Percentiles rank a stretch among this genome's conserved stretches.
These are phyloP conservation scores for Tubosaeta sp. DNA, from an alignment of 768 basidiomycete species.

Conservation along the genomic window DNA sequence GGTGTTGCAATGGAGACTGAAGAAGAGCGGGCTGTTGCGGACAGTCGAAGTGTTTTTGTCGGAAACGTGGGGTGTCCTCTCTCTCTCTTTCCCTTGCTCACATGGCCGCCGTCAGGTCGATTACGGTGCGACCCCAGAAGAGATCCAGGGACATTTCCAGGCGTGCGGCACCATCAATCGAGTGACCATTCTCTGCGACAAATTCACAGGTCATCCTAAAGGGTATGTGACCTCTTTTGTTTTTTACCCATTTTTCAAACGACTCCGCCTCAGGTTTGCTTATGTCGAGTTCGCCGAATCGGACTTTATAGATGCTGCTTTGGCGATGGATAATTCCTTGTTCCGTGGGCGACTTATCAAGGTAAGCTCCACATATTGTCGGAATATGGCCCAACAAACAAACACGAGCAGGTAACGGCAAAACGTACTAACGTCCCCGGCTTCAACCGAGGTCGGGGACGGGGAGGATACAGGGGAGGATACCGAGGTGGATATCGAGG, in stretches of 20 bases:
- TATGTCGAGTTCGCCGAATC: slow-evolving; percentile 98
- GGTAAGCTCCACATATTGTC: slow-evolving; percentile 39
- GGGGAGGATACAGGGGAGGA: slow-evolving; percentile 61
- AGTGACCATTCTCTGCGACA: slow-evolving; percentile 98
- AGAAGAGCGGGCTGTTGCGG: slow-evolving; percentile 79
- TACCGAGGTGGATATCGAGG: slow-evolving; percentile 59
- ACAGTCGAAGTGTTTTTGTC: slow-evolving; percentile 87
- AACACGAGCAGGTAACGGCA: slow-evolving; percentile 69
- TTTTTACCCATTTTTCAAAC: slow-evolving; percentile 5
- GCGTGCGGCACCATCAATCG: slow-evolving; percentile 98
- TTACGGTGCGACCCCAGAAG: slow-evolving; percentile 95
- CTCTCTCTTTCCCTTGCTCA: slow-evolving; percentile 9
- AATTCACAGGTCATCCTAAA: slow-evolving; percentile 99
- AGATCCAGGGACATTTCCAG: slow-evolving; percentile 96
- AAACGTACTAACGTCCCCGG: slow-evolving; percentile 97
- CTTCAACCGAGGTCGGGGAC: slow-evolving; percentile 77
- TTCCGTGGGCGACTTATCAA: slow-evolving; percentile 93
- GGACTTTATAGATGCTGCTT: slow-evolving; percentile 82
- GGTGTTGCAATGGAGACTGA: slow-evolving; percentile 66
- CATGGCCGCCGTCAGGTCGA: slow-evolving; percentile 67
- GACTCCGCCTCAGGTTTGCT: slow-evolving; percentile 65
- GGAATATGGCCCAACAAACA: neutral
- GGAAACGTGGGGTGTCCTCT: slow-evolving; percentile 70
- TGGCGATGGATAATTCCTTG: slow-evolving; percentile 93
- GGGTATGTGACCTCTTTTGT: slow-evolving; percentile 52